Evolutionary conservation across 139 green algal genomes (phyloP).

Genomic region (Chlorella sp.): DNA sequence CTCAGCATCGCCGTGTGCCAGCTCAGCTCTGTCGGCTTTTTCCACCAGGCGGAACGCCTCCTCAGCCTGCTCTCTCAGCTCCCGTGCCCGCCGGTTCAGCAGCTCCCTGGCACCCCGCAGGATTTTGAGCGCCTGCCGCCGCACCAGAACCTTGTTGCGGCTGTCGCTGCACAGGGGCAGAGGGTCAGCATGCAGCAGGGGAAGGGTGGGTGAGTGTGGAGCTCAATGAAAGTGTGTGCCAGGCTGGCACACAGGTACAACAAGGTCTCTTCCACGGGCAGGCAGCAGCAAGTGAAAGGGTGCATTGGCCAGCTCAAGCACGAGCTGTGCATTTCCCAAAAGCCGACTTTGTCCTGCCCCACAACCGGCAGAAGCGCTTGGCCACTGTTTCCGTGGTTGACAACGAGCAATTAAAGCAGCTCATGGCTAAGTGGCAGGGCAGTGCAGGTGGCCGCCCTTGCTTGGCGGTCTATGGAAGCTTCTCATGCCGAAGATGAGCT

Average conservation of each 20-base stretch:
- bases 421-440: too few species aligned
- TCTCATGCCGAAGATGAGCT: too few species aligned
- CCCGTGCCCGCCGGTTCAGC: conserved; percentile 46
- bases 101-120: conserved; percentile 56
- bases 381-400: too few species aligned
- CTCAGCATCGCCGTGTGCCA: conserved; percentile 13
- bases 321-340: too few species aligned
- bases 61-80: conserved; percentile 43
- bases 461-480: too few species aligned
- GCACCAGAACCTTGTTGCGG: conserved; percentile 12
- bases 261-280: not conserved
- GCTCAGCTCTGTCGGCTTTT: conserved; percentile 31
- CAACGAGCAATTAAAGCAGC: too few species aligned
- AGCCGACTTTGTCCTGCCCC: too few species aligned
- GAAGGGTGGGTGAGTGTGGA: not conserved
- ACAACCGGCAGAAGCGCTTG: too few species aligned
- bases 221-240: not conserved
- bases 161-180: not conserved
- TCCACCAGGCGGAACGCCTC: conserved; percentile 47
- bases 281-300: not conserved
- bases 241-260: not conserved
- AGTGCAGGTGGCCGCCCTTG: too few species aligned
- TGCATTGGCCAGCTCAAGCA: too few species aligned
- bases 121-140: conserved; percentile 59
- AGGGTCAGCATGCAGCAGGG: not conserved